Conservation (phyloP, 1,284 basidiomycete genomes). For the Erythrobasidium hasegawianum region DNA sequence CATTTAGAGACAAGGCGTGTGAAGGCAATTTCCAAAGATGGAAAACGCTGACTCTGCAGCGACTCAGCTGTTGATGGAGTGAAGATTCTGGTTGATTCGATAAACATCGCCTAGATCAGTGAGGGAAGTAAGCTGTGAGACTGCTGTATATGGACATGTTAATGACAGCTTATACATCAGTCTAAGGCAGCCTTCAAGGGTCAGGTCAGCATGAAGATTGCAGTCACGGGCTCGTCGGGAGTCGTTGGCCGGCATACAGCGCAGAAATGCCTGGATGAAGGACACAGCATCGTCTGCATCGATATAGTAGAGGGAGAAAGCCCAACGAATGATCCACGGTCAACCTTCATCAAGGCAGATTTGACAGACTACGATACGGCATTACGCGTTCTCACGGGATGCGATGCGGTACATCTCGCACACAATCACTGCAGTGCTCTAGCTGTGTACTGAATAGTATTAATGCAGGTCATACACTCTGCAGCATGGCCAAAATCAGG, state of each 20-base stretch:
- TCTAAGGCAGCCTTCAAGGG: too few species aligned
- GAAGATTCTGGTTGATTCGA: too few species aligned
- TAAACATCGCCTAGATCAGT: too few species aligned
- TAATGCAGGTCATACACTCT: constrained; percentile 55
- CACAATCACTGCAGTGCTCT: too few species aligned
- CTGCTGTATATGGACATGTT: too few species aligned
- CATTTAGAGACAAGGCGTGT: not conserved
- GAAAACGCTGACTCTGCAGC: not conserved
- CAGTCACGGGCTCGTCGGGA: not conserved
- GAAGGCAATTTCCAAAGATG: constrained; percentile 15
- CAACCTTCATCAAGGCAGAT: constrained; percentile 2
- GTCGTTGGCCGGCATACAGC: not conserved
- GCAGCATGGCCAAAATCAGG: constrained; percentile 56
- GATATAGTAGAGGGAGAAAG: not conserved
- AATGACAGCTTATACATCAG: too few species aligned
- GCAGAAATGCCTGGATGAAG: not conserved
- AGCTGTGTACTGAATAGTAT: too few species aligned
- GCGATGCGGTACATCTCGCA: constrained; percentile 55
- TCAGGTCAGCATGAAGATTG: not conserved
- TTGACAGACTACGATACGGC: constrained; percentile 41
- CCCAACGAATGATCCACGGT: not conserved
- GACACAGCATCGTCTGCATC: not conserved
- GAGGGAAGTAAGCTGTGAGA: too few species aligned
- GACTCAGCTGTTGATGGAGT: too few species aligned
- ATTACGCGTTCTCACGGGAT: constrained; percentile 54